Evolutionary conservation across 176 grass and related monocot species (phyloP), one percentile per base, ranked within the genome.

Genomic region (Dendrocalamus sinicus): DNA sequence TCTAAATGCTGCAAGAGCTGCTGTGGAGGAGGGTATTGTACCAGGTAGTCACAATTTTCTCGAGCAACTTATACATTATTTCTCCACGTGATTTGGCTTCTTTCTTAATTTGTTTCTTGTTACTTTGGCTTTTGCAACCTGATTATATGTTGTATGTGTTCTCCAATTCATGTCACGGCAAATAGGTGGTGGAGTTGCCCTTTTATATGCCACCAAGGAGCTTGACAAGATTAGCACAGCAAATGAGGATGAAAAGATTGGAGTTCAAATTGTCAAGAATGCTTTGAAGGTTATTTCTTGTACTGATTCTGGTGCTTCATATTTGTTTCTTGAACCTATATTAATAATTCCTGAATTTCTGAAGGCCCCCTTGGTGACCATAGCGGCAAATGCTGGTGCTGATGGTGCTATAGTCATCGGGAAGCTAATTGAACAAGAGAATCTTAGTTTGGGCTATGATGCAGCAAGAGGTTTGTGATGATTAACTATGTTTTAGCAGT

Each of bases 381-480:
- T 98, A 71, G 88, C 91, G 48, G 81, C 87, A 86, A 98, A 98
- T 89, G 93, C 93, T 68, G 93, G 96, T 11, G 67, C 84, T 60
- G 83, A 98, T 92, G 96, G 96, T 81, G 84, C 89, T 37, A 47
- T 94, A 83, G 84, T 98, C 78, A 73, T 85, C 57, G 91, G 89
- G 85, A 98, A 98, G 83, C 88, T 98, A 87, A 89, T 94, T 82
- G 91, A 95, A 92, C 96, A 98, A 91, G 81, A 94, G 30, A 68
- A 98, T 65, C 66, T 82, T 86, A 95, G 77, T 88, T 77, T 88
- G 68, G 96, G 96, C 47, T 98, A 92, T 81, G 91, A 98, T 84
- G 96, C 96, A 81, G 89, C 96, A 45, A 98, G 65, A 95, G 96
- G 96, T 98, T 83, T 82, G 86, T 81, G 19, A 16, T 51, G 43